Evolutionary conservation across 805 yeast species (phyloP), one percentile per base, ranked within the genome.

Genomic region (Candida caryicola): DNA sequence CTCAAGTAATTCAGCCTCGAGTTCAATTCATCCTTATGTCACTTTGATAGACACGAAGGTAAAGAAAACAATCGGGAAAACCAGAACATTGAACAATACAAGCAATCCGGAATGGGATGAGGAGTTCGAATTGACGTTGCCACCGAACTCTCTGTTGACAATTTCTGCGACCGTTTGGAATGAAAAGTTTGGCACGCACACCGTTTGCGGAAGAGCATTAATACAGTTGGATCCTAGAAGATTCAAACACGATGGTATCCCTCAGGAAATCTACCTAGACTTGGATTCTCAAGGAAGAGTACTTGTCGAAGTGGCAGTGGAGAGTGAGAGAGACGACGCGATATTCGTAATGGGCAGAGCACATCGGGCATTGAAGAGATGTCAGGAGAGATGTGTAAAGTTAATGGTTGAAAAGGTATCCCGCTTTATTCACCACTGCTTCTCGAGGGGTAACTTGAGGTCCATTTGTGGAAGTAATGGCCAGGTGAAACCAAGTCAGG

Each of bases 51-150:
- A 84, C 49, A 73, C 81, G 4, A 60, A 59, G 27, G 69, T 70
- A 2, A 68, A 76, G 27, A 69, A 64, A 36, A 78, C 79, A 19
- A 64, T 85, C 23, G 90, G 84, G 2, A 79, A 77, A 43, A 90
- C 98, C 0, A 69, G 85, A 48, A 74, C 81, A 0, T 66, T 85
- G 3, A 66, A 71, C 21, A 76, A 76, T 37, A 76, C 81, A 4
- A 62, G 74, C 23, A 79, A 80, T 49, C 96, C 97, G 0, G 76
- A 74, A 12, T 91, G 95, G 95, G 85, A 86, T 51, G 96, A 90
- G 63, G 85, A 84, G 40, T 86, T 88, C 55, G 95, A 88, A 56
- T 41, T 67, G 6, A 62, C 66, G 3, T 36, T 68, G 10, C 56
- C 60, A 12, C 69, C 73, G 0, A 60, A 68, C 16, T 59, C 72